A percentile compares a stretch with the other conserved stretches of the same genome.
Conservation (phyloP, 202 grass and related monocot genomes). For the Schoenoplectus tabernaemontani region DNA sequence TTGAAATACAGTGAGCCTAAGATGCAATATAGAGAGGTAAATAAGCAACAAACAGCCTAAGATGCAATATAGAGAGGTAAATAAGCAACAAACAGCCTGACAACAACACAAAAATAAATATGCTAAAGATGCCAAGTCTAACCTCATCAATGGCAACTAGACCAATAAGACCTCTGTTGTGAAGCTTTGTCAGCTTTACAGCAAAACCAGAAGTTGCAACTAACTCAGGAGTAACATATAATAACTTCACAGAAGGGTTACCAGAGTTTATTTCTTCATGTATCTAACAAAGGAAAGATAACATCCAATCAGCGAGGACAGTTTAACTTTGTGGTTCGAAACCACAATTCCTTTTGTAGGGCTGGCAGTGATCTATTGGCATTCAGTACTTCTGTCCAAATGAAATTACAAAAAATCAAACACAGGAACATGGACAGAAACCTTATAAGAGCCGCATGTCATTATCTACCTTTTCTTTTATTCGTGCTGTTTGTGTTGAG, state of each 20-base stretch:
- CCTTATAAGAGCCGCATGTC: background rate
- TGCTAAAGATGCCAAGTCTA: slow-evolving; percentile 18
- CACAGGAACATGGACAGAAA: background rate
- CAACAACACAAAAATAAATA: slow-evolving; percentile 12
- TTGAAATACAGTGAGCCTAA: slow-evolving; percentile 94
- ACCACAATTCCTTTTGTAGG: background rate
- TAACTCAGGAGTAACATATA: slow-evolving; percentile 96
- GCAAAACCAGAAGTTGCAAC: slow-evolving; percentile 71
- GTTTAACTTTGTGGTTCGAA: background rate
- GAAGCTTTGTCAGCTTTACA: slow-evolving; percentile 70
- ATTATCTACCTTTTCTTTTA: slow-evolving; percentile 58
- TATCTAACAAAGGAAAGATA: slow-evolving; percentile 49
- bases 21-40: slow-evolving; percentile 18
- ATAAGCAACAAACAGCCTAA: slow-evolving; percentile 19
- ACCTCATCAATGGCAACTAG: slow-evolving; percentile 92
- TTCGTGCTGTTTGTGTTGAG: slow-evolving; percentile 62
- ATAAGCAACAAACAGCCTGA: slow-evolving; percentile 21
- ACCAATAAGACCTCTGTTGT: slow-evolving; percentile 67
- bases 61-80: slow-evolving; percentile 16
- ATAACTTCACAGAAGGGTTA: slow-evolving; percentile 63
- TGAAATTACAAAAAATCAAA: background rate
- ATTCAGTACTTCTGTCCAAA: background rate
- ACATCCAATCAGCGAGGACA: background rate
- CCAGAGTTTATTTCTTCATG: slow-evolving; percentile 79
- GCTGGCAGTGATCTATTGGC: background rate